Evolutionary conservation across 139 green algal species (phyloP).

Genomic region (Pedinophyceae sp.): DNA sequence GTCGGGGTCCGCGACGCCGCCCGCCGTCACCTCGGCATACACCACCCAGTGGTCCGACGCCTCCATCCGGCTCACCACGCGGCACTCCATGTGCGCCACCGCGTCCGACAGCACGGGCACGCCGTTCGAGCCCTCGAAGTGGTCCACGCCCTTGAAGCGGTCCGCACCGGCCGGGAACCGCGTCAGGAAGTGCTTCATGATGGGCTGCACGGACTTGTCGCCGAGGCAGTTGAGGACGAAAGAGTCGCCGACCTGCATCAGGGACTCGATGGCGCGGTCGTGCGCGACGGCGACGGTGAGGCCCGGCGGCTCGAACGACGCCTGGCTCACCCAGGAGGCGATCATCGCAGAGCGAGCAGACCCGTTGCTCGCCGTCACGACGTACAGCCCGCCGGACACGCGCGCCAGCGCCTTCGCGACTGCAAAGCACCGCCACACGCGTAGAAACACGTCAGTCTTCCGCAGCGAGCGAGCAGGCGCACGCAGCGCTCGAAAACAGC

Average conservation of each 20-base stretch:
- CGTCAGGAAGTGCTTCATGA: constrained; percentile 88
- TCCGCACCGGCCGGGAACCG: constrained; percentile 77
- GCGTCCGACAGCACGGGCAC: constrained; percentile 35
- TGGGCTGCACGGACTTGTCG: constrained; percentile 42
- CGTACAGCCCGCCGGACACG: constrained; percentile 73
- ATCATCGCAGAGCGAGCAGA: constrained; percentile 49
- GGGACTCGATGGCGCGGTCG: constrained; percentile 91
- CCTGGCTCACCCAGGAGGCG: constrained; percentile 41
- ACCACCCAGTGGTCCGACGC: constrained; percentile 90
- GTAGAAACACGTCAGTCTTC: no score
- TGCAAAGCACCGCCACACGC: constrained; percentile 7
- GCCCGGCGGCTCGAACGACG: constrained; percentile 89
- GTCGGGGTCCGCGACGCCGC: constrained; percentile 49
- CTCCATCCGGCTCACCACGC: constrained; percentile 77
- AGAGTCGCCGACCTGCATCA: constrained; percentile 91
- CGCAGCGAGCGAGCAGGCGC: no score
- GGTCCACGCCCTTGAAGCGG: constrained; percentile 61
- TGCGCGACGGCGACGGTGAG: constrained; percentile 92
- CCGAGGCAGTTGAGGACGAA: constrained; percentile 93
- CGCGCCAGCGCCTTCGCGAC: constrained; percentile 71
- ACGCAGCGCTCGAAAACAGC: no score
- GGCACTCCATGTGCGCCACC: constrained; percentile 80
- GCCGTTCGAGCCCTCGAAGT: constrained; percentile 14
- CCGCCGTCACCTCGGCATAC: constrained; percentile 49
- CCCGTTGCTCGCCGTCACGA: constrained; percentile 73